phyloP scores from a whole-genome alignment of 352 stramenopile genomes.

The Peronospora belbahrii region DNA sequence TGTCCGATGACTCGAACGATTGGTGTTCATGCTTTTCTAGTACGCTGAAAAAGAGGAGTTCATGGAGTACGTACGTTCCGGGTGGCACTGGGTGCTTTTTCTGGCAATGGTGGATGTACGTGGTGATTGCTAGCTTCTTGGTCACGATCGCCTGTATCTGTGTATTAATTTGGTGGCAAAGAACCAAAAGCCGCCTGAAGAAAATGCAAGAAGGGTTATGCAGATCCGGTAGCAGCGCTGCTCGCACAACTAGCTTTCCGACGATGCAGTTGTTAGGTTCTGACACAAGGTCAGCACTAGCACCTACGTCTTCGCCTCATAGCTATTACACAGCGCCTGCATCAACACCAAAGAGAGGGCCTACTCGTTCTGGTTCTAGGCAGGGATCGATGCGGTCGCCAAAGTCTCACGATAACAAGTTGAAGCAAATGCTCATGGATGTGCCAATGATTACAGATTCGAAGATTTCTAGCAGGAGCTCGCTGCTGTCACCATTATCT shows the following conservation, averaged over 20 bases:
- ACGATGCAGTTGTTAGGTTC: constrained; percentile 23
- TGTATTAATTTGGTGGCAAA: constrained; percentile 58
- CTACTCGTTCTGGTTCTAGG: constrained; percentile 6
- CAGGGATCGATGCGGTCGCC: constrained; percentile 10
- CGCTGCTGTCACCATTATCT: constrained; percentile 46
- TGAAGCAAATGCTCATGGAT: constrained; percentile 15
- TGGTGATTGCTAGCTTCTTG: constrained; percentile 51
- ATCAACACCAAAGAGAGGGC: constrained; percentile 13
- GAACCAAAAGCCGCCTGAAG: constrained; percentile 36
- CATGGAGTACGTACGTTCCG: constrained; percentile 45
- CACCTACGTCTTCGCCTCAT: constrained; percentile 14
- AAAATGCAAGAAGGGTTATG: constrained; percentile 28
- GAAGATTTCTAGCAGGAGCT: constrained; percentile 41
- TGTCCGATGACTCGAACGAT: constrained; percentile 32
- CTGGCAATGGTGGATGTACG: constrained; percentile 83
- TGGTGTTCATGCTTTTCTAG: constrained; percentile 72
- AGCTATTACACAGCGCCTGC: constrained; percentile 13
- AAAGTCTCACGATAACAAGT: constrained; percentile 15
- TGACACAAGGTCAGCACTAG: constrained; percentile 14
- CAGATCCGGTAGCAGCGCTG: constrained; percentile 4
- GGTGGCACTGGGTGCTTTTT: constrained; percentile 70
- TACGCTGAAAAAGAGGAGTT: constrained; percentile 48
- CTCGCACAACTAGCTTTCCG: constrained; percentile 20
- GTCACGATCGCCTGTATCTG: constrained; percentile 49
- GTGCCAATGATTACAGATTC: constrained; percentile 25